Evolutionary conservation across 495 filamentous ascomycete genomes (phyloP), one percentile per base, ranked within the genome.

Genomic region (Aspergillus panamensis): DNA sequence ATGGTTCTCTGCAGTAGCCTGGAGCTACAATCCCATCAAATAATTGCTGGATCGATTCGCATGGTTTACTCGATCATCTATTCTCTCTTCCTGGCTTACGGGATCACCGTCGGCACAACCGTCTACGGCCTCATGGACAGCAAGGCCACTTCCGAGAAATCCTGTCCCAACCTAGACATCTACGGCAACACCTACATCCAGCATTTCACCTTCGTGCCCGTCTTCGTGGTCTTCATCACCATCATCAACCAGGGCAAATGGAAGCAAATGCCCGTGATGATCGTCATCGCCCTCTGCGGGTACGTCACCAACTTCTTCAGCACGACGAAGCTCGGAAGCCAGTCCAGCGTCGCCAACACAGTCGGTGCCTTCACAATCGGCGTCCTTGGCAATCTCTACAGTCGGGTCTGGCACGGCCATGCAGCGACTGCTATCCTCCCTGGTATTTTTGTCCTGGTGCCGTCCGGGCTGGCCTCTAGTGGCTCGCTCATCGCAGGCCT

Each of bases 21-120:
- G 25, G 93, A 97, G 72, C 82, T 97, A 12, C 93, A 97, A 69
- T 93, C 88, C 3, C 82, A 84, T 49, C 86, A 88, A 58, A 87
- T 97, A 51, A 89, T 97, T 17, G 90, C 93, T 21, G 93, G 93
- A 3, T 92, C 89, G 9, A 90, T 96, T 33, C 89, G 93, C 43
- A 93, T 97, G 88, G 90, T 97, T 1, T 96, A 96, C 66, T 89
- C 91, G 8, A 87, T 97, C 59, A 93, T 97, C 57, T 97, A 96
- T 70, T 93, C 92, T 0, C 79, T 97, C 1, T 96, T 96, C 73
- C 85, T 97, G 6, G 93, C 91, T 25, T 97, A 92, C 62, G 93
- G 92, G 21, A 96, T 97, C 63, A 96, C 93, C 0, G 90, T 97
- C 37, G 93, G 93, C 32, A 91, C 91, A 0, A 89, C 89, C 3